phyloP scores from a whole-genome alignment of 495 filamentous ascomycete genomes.

The Penicillium taxi region DNA sequence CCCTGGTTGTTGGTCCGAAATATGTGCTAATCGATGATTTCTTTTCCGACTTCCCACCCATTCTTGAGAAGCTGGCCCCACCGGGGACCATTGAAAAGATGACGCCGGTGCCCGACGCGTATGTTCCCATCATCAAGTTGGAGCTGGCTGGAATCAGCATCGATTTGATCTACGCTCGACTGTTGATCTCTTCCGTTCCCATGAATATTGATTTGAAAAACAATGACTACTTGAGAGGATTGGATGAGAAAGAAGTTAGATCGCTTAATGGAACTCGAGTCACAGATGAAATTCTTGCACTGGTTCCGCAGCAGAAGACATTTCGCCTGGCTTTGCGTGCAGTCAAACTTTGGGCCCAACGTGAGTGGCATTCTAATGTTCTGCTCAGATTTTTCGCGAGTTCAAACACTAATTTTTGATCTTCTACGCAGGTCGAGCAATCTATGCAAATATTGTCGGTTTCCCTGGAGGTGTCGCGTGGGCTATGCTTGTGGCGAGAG shows the following conservation, averaged over 20 bases:
- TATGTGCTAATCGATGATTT: constrained; percentile 84
- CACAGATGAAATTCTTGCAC: constrained; percentile 78
- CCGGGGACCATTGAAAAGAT: constrained; percentile 74
- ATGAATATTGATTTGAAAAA: constrained; percentile 67
- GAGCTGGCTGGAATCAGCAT: constrained; percentile 85
- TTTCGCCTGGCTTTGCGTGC: constrained; percentile 82
- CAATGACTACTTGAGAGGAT: constrained; percentile 72
- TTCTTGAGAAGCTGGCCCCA: constrained; percentile 65
- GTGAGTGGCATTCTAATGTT: constrained; percentile 32
- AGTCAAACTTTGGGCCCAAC: constrained; percentile 93
- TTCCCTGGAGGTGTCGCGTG: constrained; percentile 96
- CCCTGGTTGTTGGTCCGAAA: constrained; percentile 80
- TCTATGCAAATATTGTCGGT: constrained; percentile 92
- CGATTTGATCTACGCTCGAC: constrained; percentile 84
- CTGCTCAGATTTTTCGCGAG: neutral
- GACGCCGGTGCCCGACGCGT: constrained; percentile 78
- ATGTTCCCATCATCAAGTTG: constrained; percentile 93
- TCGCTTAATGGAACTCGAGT: constrained; percentile 91
- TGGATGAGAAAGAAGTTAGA: constrained; percentile 77
- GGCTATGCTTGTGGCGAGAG: constrained; percentile 92
- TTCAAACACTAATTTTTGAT: neutral
- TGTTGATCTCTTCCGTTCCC: constrained; percentile 64
- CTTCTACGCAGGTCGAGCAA: constrained; percentile 54
- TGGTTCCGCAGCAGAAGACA: constrained; percentile 81
- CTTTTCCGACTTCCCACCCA: constrained; percentile 73